These are phyloP conservation scores for Colletotrichum destructivum DNA, from an alignment of 2,329 filamentous ascomycete genomes.

Conservation along the genomic window DNA sequence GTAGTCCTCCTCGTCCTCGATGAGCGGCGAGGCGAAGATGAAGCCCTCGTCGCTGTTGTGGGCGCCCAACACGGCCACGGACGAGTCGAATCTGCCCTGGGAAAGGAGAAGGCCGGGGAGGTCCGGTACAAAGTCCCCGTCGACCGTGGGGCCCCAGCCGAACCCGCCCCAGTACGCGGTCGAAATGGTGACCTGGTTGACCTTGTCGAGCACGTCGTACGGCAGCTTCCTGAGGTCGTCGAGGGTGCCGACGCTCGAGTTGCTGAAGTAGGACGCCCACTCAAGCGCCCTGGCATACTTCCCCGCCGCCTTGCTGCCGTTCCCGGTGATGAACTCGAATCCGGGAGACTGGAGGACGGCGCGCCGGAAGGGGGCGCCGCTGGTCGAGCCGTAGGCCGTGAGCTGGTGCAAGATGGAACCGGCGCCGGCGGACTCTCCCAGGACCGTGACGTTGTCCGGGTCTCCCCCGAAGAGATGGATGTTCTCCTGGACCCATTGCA, in stretches of 20 bases:
- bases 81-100: constrained; percentile 18
- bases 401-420: not conserved
- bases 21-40: constrained; percentile 60
- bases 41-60: constrained; percentile 67
- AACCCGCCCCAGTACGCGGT: not conserved
- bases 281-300: not conserved
- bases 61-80: constrained; percentile 40
- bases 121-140: constrained; percentile 35
- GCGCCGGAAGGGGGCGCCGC: not conserved
- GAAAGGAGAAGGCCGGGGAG: constrained; percentile 29
- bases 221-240: not conserved
- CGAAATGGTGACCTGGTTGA: not conserved
- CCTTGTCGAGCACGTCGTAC: not conserved
- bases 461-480: constrained; percentile 62
- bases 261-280: not conserved
- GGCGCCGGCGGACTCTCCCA: constrained; percentile 49
- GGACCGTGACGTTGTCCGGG: constrained; percentile 58
- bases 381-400: not conserved
- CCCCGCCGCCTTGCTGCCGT: not conserved
- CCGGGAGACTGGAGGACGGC: constrained; percentile 4
- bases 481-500: constrained; percentile 63
- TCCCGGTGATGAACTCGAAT: not conserved
- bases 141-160: constrained; percentile 25
- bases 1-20: constrained; percentile 52
- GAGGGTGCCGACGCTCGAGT: not conserved